Evolutionary conservation across 1,139 yeast species (phyloP).

Genomic region (Kodamaea derodonti): DNA sequence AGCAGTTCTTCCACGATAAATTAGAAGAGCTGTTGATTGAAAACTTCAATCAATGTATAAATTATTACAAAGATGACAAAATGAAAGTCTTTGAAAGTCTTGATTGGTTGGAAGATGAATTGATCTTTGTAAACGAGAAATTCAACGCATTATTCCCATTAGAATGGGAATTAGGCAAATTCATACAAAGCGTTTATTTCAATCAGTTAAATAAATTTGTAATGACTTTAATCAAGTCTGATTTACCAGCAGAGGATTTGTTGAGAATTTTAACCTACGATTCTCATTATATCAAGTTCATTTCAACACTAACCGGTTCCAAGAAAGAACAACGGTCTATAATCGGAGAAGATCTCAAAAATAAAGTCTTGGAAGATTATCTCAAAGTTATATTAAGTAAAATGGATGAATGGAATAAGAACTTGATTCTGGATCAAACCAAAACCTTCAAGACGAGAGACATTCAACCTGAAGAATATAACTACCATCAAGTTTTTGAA

Average conservation of each 20-base stretch:
- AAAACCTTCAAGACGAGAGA: conserved; percentile 57
- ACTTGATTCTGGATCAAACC: conserved; percentile 62
- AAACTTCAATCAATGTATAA: conserved; percentile 62
- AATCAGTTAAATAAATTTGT: conserved; percentile 60
- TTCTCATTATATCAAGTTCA: conserved; percentile 51
- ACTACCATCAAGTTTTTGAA: conserved; percentile 38
- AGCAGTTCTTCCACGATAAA: conserved; percentile 57
- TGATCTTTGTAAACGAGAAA: conserved; percentile 58
- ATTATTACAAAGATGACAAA: conserved; percentile 51
- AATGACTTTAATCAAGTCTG: conserved; percentile 58
- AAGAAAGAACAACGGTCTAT: conserved; percentile 40
- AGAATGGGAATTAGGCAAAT: conserved; percentile 68
- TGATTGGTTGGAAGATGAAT: conserved; percentile 83
- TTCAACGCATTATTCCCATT: conserved; percentile 59
- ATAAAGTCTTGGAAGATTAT: conserved; percentile 64
- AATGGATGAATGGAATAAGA: conserved; percentile 78
- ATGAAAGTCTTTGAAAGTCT: conserved; percentile 66
- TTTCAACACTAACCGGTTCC: conserved; percentile 8
- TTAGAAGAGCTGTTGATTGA: conserved; percentile 60
- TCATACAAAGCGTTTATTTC: conserved; percentile 67
- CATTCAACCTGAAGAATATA: conserved; percentile 63
- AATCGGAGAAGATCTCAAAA: conserved; percentile 69
- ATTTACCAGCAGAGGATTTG: conserved; percentile 69
- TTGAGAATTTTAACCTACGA: conserved; percentile 71
- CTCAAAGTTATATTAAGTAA: conserved; percentile 63